Evolutionary conservation across 2,329 filamentous ascomycete genomes (phyloP), one percentile per base, ranked within the genome.

Genomic region (Truncatella angustata): DNA sequence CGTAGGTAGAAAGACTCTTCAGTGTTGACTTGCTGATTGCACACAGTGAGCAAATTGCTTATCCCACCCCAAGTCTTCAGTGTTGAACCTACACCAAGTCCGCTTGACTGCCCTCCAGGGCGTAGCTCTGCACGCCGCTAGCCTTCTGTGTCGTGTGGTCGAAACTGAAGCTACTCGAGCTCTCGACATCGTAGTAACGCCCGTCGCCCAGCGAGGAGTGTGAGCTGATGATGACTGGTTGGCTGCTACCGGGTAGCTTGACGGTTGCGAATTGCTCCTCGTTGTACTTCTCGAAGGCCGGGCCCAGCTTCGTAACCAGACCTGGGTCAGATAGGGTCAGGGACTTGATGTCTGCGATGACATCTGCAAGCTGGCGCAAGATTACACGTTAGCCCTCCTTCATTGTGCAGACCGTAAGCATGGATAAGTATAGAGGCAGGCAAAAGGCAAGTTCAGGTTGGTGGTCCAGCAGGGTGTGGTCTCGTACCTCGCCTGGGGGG

Each of bases 211-310:
- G 77, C 46, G 85, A 84, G 73, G 93, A 97, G 76, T 95, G 87
- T 52, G 85, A 79, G 77, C 91, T 97, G 67, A 99, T 81, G 59
- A 97, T 81, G 57, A 95, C 91, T 73, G 87, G 74, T 69, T 91
- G 85, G 70, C 85, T 93, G 67, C 88, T 84, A 26, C 91, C 91
- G 0, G 93, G 93, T 51, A 99, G 82, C 79, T 95, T 96, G 56
- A 90, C 87, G 14, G 91, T 91, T 45, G 85, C 75, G 70, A 97
- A 88, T 72, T 99, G 94, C 71, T 92, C 88, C 73, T 99, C 93
- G 64, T 97, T 97, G 81, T 99, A 97, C 72, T 88, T 91, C 73
- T 92, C 80, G 47, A 96, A 95, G 0, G 94, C 91, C 0, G 91
- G 89, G 5, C 80, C 82, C 49, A 97, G 86, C 58, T 88, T 85